Conservation (phyloP, 2,329 filamentous ascomycete species). For the Ceratocystis ficicola region DNA sequence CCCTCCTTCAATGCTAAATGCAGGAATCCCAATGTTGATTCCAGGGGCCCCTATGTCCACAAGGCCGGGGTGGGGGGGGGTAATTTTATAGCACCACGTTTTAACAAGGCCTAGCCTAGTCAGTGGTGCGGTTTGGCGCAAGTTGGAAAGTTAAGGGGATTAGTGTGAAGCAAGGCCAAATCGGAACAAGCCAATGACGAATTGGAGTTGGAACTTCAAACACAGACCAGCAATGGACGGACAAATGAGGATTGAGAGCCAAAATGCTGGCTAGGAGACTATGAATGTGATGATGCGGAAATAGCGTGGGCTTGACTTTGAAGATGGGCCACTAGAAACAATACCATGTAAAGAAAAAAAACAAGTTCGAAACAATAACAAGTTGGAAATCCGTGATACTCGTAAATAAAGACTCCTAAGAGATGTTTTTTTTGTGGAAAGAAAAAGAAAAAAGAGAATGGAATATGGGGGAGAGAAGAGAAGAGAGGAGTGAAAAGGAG, state of each 20-base stretch:
- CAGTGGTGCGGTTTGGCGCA: neutral
- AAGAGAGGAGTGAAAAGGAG: neutral
- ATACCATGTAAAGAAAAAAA: conserved; percentile 8
- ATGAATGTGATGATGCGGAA: neutral
- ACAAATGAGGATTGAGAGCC: neutral
- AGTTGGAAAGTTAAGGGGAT: neutral
- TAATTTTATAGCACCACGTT: conserved; percentile 14
- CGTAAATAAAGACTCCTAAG: conserved; percentile 7
- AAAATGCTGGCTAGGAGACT: conserved; percentile 8
- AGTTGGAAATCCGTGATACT: conserved; percentile 4
- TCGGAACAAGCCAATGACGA: conserved; percentile 5
- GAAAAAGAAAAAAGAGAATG: neutral
- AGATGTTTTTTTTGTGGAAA: conserved; percentile 6
- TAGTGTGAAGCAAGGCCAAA: conserved; percentile 12
- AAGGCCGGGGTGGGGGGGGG: conserved; percentile 7
- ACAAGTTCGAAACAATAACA: conserved; percentile 10
- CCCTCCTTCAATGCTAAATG: conserved; percentile 20
- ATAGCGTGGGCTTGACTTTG: neutral
- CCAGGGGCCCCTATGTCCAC: conserved; percentile 13
- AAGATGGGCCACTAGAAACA: neutral
- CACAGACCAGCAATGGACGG: neutral
- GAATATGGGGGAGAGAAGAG: neutral
- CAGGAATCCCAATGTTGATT: conserved; percentile 10
- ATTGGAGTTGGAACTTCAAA: conserved; percentile 4
- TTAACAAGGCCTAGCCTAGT: neutral